Percentiles rank a stretch among this genome's conserved stretches.
Evolutionary conservation across 805 yeast species (phyloP).

Genomic region (Clavispora carvajalis): DNA sequence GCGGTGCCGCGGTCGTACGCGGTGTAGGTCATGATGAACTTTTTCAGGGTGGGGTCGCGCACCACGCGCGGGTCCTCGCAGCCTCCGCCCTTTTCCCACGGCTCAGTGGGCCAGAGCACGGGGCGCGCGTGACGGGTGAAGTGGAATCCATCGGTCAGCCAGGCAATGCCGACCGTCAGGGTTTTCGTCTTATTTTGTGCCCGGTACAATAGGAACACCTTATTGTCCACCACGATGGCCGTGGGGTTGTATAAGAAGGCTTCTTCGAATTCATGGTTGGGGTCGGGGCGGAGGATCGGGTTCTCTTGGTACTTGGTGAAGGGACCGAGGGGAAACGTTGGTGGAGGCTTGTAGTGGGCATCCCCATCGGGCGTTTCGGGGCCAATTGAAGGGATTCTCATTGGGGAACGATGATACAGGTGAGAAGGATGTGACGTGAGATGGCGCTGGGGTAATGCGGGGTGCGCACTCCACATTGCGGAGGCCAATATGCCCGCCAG

Average conservation of each 20-base stretch:
- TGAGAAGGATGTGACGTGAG: too few relatives aligned
- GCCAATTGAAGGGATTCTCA: conserved; percentile 22
- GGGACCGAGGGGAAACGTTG: conserved; percentile 38
- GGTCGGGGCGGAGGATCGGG: conserved; percentile 36
- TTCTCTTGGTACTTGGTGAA: conserved; percentile 30
- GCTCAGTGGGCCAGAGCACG: conserved; percentile 30
- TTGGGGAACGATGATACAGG: too few relatives aligned
- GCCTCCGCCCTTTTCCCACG: conserved; percentile 38
- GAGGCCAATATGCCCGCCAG: too few relatives aligned
- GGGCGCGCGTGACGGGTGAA: conserved; percentile 29
- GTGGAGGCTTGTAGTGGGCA: conserved; percentile 27
- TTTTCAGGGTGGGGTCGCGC: conserved; percentile 29
- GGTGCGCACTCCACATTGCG: too few relatives aligned
- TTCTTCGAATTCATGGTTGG: conserved; percentile 31
- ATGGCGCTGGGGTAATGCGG: too few relatives aligned
- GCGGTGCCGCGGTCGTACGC: conserved; percentile 33
- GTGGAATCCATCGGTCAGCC: conserved; percentile 35
- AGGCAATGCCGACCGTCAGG: conserved; percentile 36
- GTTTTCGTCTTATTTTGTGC: conserved; percentile 32
- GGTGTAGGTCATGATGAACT: conserved; percentile 37
- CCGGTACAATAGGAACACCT: conserved; percentile 32
- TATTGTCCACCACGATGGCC: conserved; percentile 35
- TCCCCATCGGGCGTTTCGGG: conserved; percentile 27
- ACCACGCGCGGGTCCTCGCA: conserved; percentile 41
- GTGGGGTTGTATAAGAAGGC: conserved; percentile 39